phyloP scores from a whole-genome alignment of 192 early-diverging fungal species.

The Podila verticillata region DNA sequence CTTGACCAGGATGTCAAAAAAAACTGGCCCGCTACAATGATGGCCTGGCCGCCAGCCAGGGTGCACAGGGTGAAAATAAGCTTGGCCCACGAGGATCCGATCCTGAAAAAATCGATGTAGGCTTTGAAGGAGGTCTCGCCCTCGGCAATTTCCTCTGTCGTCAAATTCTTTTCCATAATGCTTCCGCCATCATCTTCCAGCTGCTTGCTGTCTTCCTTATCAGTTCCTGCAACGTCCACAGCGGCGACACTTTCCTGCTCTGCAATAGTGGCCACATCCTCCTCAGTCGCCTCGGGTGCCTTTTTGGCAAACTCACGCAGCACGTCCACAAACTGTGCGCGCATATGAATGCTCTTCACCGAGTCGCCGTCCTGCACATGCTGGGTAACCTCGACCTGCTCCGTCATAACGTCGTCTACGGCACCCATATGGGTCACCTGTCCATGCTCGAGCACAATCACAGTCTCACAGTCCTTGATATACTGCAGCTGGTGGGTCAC shows the following conservation, averaged over 20 bases:
- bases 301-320: conserved; percentile 51
- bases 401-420: conserved; percentile 41
- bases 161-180: conserved; percentile 32
- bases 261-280: conserved; percentile 4
- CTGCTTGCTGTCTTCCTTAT: conserved; percentile 5
- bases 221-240: conserved; percentile 3
- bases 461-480: conserved; percentile 58
- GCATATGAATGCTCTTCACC: conserved; percentile 33
- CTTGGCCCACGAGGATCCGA: conserved; percentile 33
- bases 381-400: conserved; percentile 38
- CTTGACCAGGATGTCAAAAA: conserved; percentile 67
- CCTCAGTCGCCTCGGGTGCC: conserved; percentile 22
- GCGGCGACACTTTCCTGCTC: neutral
- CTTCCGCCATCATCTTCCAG: conserved; percentile 17
- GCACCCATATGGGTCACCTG: conserved; percentile 40
- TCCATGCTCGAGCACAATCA: conserved; percentile 65
- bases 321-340: conserved; percentile 45
- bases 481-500: conserved; percentile 74
- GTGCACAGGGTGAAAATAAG: conserved; percentile 20
- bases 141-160: conserved; percentile 40
- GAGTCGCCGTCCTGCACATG: conserved; percentile 27
- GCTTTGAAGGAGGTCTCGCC: conserved; percentile 44
- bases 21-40: conserved; percentile 54
- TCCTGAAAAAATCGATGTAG: conserved; percentile 52
- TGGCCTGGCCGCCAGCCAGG: conserved; percentile 36